A percentile compares a stretch with the other conserved stretches of the same genome.
These are phyloP conservation scores for Alternaria sp. DNA, from an alignment of 2,329 filamentous ascomycete species.

Conservation along the genomic window DNA sequence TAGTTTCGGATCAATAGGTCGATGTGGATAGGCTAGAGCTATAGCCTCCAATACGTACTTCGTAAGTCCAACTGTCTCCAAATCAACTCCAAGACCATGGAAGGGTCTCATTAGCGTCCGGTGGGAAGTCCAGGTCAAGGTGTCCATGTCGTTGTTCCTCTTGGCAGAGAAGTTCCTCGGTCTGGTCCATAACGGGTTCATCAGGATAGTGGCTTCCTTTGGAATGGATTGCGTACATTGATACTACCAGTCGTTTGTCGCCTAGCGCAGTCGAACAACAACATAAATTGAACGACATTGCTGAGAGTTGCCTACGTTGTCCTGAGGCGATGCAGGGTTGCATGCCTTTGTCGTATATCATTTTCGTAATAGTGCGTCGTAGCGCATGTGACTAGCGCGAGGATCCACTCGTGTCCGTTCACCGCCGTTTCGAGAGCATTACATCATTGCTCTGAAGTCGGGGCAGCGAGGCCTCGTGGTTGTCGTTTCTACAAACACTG, in stretches of 20 bases:
- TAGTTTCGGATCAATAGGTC: slow-evolving; percentile 43
- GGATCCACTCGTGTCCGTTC: slow-evolving; percentile 32
- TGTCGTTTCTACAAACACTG: slow-evolving; percentile 43
- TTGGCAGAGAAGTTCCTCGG: slow-evolving; percentile 1
- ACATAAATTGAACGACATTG: slow-evolving; percentile 40
- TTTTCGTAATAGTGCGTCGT: slow-evolving; percentile 28
- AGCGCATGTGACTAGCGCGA: slow-evolving; percentile 31
- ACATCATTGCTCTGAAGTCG: slow-evolving; percentile 39
- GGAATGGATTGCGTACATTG: slow-evolving; percentile 13
- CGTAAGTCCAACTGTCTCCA: slow-evolving; percentile 32
- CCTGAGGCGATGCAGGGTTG: slow-evolving; percentile 27
- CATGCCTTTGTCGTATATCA: slow-evolving; percentile 20
- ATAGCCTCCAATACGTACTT: slow-evolving; percentile 50
- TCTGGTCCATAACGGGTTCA: background rate
- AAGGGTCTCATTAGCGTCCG: slow-evolving; percentile 13
- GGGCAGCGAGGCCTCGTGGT: slow-evolving; percentile 29
- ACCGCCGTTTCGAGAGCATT: slow-evolving; percentile 40
- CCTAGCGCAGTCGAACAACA: slow-evolving; percentile 33
- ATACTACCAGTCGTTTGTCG: slow-evolving; percentile 26
- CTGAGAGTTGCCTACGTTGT: slow-evolving; percentile 33
- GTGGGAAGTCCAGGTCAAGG: background rate
- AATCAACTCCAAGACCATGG: slow-evolving; percentile 17
- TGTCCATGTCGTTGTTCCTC: slow-evolving; percentile 2
- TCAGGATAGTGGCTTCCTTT: slow-evolving; percentile 2
- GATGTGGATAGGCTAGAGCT: slow-evolving; percentile 33